Base-by-base conservation (phyloP, 805 yeast genomes). In the Schwanniomyces pseudopolymorphus region DNA sequence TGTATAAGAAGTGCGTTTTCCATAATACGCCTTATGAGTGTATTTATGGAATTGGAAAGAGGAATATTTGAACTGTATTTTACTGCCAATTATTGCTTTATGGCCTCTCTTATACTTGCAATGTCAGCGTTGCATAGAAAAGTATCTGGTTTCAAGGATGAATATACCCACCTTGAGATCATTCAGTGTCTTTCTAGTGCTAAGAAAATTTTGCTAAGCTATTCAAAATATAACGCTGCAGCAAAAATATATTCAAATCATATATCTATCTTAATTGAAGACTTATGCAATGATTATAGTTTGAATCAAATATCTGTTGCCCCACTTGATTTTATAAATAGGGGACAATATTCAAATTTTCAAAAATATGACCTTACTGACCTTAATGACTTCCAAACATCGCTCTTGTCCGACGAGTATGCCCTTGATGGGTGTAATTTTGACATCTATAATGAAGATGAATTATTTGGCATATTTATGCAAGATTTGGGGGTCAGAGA, bases 1-100 rank as follows among this genome's bases (percentile, higher is more conserved):
- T 56, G 57, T 13, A 43, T 52, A 20, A 51, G 46, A 25, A 47
- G 56, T 3, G 48, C 57, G 2, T 39, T 51, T 5, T 45, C 55
- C 19, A 50, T 53, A 7, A 47, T 56, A 21, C 49, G 49, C 33
- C 42, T 54, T 21, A 44, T 54, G 39, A 45, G 47, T 27, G 52
- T 44, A 31, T 54, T 52, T 42, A 43, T 53, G 33, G 45, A 49
- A 14, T 43, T 47, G 4, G 44, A 31, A 43, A 53, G 21, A 24
- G 43, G 28, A 33, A 42, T 53, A 11, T 36, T 42, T 44, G 57
- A 50, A 33, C 52, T 49, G 45, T 52, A 53, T 42, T 43, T 54
- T 6, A 46, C 52, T 8, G 50, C 46, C 7, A 55, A 55, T 11
- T 49, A 54, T 41, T 54, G 55, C 26, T 51, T 49, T 14, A 46